A percentile compares a stretch with the other conserved stretches of the same genome.
Conservation (phyloP, 345 rosid genomes). For the Lagerstroemia speciosa region DNA sequence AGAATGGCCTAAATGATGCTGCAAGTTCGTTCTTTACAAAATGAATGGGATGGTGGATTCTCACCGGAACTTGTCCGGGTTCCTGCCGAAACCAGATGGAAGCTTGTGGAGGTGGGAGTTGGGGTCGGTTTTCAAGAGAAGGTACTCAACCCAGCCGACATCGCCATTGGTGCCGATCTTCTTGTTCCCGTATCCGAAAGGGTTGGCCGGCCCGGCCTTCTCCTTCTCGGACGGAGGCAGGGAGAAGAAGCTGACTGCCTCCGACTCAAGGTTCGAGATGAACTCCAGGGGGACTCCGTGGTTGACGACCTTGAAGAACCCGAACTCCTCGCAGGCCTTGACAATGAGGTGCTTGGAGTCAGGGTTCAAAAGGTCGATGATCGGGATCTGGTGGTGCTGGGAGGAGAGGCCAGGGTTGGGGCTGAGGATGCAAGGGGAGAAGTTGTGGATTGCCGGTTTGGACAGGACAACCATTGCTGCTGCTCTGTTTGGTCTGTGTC, state of each 20-base stretch:
- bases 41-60: neutral
- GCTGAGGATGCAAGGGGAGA: slow-evolving; percentile 9
- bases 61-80: slow-evolving; percentile 28
- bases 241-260: slow-evolving; percentile 31
- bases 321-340: slow-evolving; percentile 37
- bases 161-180: slow-evolving; percentile 43
- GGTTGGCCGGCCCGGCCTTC: slow-evolving; percentile 29
- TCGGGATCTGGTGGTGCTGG: slow-evolving; percentile 11
- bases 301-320: slow-evolving; percentile 45
- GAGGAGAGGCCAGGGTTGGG: neutral
- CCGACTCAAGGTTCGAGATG: slow-evolving; percentile 25
- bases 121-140: slow-evolving; percentile 28
- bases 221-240: slow-evolving; percentile 29
- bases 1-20: too few relatives aligned
- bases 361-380: slow-evolving; percentile 22
- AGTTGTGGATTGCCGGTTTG: slow-evolving; percentile 12
- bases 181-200: slow-evolving; percentile 46
- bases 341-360: slow-evolving; percentile 25
- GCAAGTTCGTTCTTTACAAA: too few relatives aligned
- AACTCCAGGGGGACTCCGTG: slow-evolving; percentile 34
- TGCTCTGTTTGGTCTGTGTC: neutral
- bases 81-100: slow-evolving; percentile 11
- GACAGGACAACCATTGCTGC: slow-evolving; percentile 17
- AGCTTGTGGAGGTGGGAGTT: slow-evolving; percentile 6
- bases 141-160: slow-evolving; percentile 48